phyloP scores from a whole-genome alignment of 495 filamentous ascomycete genomes.

The Penicillium parvum region DNA sequence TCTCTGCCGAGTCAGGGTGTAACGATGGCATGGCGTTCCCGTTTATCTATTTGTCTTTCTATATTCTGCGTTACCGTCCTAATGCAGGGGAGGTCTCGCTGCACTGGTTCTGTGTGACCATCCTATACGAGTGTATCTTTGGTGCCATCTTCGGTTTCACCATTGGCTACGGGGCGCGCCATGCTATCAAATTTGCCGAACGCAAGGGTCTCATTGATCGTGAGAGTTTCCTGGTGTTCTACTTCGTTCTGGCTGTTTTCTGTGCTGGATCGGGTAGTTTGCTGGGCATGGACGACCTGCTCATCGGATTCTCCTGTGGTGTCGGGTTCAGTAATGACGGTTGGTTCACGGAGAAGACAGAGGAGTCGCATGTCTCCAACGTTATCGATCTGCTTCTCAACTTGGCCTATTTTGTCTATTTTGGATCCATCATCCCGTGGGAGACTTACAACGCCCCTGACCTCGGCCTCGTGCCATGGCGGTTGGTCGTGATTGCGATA shows the following conservation, averaged over 20 bases:
- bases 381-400: constrained; percentile 98
- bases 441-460: constrained; percentile 68
- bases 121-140: constrained; percentile 95
- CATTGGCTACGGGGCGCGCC: constrained; percentile 83
- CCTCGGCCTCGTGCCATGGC: constrained; percentile 77
- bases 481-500: constrained; percentile 81
- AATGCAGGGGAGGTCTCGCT: constrained; percentile 64
- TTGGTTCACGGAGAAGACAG: constrained; percentile 98
- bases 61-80: constrained; percentile 75
- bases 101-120: constrained; percentile 85
- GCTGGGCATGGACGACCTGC: constrained; percentile 90
- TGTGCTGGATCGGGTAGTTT: constrained; percentile 92
- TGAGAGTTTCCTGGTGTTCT: constrained; percentile 97
- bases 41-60: constrained; percentile 90
- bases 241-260: constrained; percentile 95
- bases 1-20: constrained; percentile 97
- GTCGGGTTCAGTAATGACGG: constrained; percentile 99
- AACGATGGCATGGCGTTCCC: constrained; percentile 99
- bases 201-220: constrained; percentile 82
- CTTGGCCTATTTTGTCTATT: constrained; percentile 95
- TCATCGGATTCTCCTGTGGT: constrained; percentile 91
- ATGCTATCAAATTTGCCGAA: constrained; percentile 87
- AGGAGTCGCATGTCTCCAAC: constrained; percentile 98
- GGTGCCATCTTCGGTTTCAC: constrained; percentile 85
- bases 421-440: constrained; percentile 97